A percentile compares a stretch with the other conserved stretches of the same genome.
Conservation (phyloP, 495 filamentous ascomycete genomes). For the Daldinia bambusicola region DNA sequence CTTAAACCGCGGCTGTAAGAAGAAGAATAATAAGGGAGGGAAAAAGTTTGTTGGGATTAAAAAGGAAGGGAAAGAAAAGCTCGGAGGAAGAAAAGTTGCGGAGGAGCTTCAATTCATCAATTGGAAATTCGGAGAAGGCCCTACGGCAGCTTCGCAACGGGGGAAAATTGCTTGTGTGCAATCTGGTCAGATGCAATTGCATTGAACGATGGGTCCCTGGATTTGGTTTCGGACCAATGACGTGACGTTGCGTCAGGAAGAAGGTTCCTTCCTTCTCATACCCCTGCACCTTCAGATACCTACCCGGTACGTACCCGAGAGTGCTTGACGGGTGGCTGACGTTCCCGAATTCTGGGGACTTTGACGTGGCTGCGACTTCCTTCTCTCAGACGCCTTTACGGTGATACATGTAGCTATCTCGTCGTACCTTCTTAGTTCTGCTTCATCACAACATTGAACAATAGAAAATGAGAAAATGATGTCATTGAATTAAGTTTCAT, state of each 20-base stretch:
- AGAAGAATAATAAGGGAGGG: constrained; percentile 25
- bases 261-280: background rate
- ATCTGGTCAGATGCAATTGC: constrained; percentile 45
- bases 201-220: constrained; percentile 29
- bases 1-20: constrained; percentile 21
- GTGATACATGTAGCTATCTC: too few species aligned
- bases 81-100: constrained; percentile 9
- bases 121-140: constrained; percentile 8
- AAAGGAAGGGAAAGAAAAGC: constrained; percentile 3
- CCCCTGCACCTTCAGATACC: too few species aligned
- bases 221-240: constrained; percentile 33
- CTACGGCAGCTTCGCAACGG: background rate
- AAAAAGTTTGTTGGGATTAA: constrained; percentile 7
- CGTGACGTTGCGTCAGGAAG: constrained; percentile 32
- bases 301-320: too few species aligned
- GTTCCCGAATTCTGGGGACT: background rate
- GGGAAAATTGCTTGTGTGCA: constrained; percentile 23
- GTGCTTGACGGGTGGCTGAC: constrained; percentile 16
- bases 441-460: too few species aligned
- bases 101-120: constrained; percentile 24
- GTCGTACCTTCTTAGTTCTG: too few species aligned
- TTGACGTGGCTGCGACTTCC: background rate
- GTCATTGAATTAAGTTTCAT: too few species aligned
- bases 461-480: too few species aligned
- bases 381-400: too few species aligned